These are phyloP conservation scores for Hawksworthiomyces lignivorus DNA, from an alignment of 2,329 filamentous ascomycete genomes.

Conservation along the genomic window DNA sequence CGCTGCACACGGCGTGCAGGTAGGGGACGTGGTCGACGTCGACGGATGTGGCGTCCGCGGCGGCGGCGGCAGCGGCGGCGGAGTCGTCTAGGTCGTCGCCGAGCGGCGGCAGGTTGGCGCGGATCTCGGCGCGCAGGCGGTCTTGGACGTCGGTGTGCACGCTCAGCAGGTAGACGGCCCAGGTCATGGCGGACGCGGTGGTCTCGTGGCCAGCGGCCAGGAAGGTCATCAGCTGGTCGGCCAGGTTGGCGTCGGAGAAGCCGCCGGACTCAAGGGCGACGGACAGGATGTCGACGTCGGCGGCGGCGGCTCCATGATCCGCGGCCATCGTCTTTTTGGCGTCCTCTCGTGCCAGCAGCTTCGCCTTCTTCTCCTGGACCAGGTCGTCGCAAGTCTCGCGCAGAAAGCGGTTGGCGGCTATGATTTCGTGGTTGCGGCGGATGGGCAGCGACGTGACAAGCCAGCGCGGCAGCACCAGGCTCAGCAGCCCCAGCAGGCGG, in stretches of 20 bases:
- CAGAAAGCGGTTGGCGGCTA: slow-evolving; percentile 48
- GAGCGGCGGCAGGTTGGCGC: slow-evolving; percentile 46
- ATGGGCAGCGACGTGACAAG: slow-evolving; percentile 59
- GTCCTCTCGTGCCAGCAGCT: slow-evolving; percentile 28
- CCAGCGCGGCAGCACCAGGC: slow-evolving; percentile 55
- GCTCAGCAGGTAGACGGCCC: slow-evolving; percentile 64
- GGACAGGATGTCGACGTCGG: slow-evolving; percentile 67
- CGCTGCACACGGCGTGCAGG: slow-evolving; percentile 70
- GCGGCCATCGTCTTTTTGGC: too few species aligned
- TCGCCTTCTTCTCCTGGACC: slow-evolving; percentile 60
- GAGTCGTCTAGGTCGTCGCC: slow-evolving; percentile 18
- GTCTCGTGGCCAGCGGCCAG: slow-evolving; percentile 77
- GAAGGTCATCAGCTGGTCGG: slow-evolving; percentile 88
- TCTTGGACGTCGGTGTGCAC: slow-evolving; percentile 57
- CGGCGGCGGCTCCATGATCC: slow-evolving; percentile 16
- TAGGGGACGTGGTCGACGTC: slow-evolving; percentile 71
- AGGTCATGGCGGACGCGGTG: slow-evolving; percentile 67
- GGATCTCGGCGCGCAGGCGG: slow-evolving; percentile 61
- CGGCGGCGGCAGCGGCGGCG: slow-evolving; percentile 11
- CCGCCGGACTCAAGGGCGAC: slow-evolving; percentile 69
- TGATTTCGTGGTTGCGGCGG: slow-evolving; percentile 59
- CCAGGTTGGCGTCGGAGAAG: slow-evolving; percentile 72
- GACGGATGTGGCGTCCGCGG: slow-evolving; percentile 27
- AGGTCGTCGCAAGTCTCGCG: slow-evolving; percentile 60
- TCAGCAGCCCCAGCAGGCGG: slow-evolving; percentile 49